Evolutionary conservation across 192 early-diverging fungal species (phyloP).

Genomic region (Linnemannia hyalina): DNA sequence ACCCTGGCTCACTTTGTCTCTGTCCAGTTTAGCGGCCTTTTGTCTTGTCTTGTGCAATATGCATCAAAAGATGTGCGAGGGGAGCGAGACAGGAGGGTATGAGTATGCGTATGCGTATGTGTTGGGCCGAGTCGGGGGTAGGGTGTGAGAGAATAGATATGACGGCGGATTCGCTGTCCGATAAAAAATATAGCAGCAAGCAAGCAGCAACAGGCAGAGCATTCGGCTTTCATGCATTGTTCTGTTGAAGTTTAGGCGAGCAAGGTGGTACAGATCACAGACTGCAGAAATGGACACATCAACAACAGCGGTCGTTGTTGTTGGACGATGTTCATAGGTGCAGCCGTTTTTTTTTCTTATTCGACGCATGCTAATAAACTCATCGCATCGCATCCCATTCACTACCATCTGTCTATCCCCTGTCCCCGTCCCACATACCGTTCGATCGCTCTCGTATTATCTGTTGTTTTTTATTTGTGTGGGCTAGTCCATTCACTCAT

Average conservation of each 20-base stretch:
- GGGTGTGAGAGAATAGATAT: background rate
- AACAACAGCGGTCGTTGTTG: background rate
- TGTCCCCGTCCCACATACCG: background rate
- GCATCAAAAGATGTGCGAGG: background rate
- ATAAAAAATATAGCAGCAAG: background rate
- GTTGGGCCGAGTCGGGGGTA: background rate
- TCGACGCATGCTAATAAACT: background rate
- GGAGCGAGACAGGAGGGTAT: background rate
- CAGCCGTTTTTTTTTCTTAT: background rate
- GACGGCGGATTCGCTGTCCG: background rate
- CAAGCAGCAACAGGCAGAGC: no score
- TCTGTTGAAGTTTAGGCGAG: background rate
- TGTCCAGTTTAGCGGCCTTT: background rate
- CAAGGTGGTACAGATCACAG: background rate
- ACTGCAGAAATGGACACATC: slow-evolving; percentile 4
- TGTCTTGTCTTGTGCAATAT: background rate
- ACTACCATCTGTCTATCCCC: no score
- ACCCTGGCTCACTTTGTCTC: background rate
- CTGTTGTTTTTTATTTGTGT: no score
- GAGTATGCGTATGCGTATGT: background rate
- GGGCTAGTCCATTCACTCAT: no score
- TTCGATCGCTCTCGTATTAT: background rate
- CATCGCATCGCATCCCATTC: background rate
- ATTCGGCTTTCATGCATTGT: background rate
- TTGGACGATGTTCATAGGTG: background rate